Conservation (phyloP, 768 basidiomycete genomes). For the Mycena capillaripes region DNA sequence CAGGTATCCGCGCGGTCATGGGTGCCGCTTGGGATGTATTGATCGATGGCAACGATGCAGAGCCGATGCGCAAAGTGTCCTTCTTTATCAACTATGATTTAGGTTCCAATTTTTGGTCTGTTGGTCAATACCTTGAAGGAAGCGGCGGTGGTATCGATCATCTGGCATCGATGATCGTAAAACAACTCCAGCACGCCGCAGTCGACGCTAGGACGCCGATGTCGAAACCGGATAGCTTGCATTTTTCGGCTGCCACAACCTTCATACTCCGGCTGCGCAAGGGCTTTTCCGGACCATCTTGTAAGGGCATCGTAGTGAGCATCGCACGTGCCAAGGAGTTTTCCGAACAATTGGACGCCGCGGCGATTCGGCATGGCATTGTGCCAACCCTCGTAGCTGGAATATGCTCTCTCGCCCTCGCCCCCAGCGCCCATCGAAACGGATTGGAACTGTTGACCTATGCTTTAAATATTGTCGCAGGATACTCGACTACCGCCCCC, state of each 20-base stretch:
- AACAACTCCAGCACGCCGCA: background rate
- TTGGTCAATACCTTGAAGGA: background rate
- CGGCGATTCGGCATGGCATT: background rate
- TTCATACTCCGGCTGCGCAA: background rate
- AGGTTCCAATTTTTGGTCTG: no score
- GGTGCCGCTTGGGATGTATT: background rate
- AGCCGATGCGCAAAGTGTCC: background rate
- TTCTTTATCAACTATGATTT: background rate
- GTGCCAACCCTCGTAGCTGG: background rate
- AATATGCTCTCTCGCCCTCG: background rate
- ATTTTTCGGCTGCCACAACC: background rate
- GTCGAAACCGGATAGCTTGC: background rate
- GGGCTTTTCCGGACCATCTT: no score
- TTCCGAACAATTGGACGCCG: background rate
- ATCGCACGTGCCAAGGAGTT: background rate
- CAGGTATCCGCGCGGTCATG: background rate
- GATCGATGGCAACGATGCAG: background rate
- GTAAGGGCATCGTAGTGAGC: no score
- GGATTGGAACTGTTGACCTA: background rate
- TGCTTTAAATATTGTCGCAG: background rate
- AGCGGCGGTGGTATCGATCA: background rate
- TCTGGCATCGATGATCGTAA: background rate
- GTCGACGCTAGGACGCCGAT: background rate
- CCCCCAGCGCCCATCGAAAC: background rate
- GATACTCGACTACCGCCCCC: background rate